Evolutionary conservation across 345 rosid genomes (phyloP), one percentile per base, ranked within the genome.

Genomic region (Geranium brycei): DNA sequence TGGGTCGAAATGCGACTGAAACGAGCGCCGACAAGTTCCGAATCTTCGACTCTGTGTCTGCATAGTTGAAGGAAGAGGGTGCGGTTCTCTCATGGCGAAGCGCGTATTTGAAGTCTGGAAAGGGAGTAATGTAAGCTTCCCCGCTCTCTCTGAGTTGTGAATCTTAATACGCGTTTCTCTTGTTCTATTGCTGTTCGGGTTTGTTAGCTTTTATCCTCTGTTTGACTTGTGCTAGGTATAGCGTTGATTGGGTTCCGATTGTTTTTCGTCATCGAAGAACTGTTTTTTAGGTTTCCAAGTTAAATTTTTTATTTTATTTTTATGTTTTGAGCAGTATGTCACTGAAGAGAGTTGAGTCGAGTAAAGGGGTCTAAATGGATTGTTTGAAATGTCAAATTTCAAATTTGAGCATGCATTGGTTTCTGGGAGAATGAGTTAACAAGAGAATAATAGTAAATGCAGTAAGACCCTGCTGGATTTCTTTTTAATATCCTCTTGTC

Each of bases 71-170:
- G 47, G 58, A 58, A 60, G 61, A 59, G 73, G 62, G 62, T 60
- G 73, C 4, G 58, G 28, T 71, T 57, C 64, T 71, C 62, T 70
- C 61, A 87, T 87, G 97, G 92, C 83, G 17, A 84, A 85, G 77
- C 90, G 97, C 76, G 91, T 87, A 17, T 88, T 77, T 68, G 82
- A 91, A 78, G 86, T 68, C 61, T 91, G 97, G 97, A 85, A 82
- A 87, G 97, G 97, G 69, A 88, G 85, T 63, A 91, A 87, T 80
- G 97, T 91, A 82, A 82, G 89, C 59, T 62, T 60, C 38, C 41
- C 30, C 38, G 16, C 7, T 19, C 19, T 16, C 3, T 2, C 15
- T 60, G 0, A 51, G 14, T 15, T 35, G 31, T 8, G 58, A 66
- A 30, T 68, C 17, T 35, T 7, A 67, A 19, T 59, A 68, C 72